Evolutionary conservation across 768 basidiomycete genomes (phyloP).

Genomic region (Russula brevipes): DNA sequence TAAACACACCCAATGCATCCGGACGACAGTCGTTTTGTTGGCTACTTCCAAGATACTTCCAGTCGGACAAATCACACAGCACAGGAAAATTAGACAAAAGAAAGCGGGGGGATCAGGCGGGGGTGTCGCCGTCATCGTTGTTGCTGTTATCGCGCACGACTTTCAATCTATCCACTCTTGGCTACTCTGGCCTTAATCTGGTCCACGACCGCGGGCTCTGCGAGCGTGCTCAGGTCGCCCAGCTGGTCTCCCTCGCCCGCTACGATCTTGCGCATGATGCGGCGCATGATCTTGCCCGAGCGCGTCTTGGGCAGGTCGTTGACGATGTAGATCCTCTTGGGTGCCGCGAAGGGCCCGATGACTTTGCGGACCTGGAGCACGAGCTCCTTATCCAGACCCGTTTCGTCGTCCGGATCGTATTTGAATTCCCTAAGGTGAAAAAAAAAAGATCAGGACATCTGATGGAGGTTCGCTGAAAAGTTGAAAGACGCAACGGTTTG

Average conservation of each 20-base stretch:
- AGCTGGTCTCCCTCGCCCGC: slow-evolving; percentile 92
- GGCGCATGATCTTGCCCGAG: slow-evolving; percentile 95
- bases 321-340: slow-evolving; percentile 86
- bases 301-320: slow-evolving; percentile 89
- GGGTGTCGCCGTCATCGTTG: no score
- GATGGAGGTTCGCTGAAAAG: neutral
- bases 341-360: slow-evolving; percentile 96
- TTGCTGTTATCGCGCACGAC: no score
- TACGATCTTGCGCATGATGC: slow-evolving; percentile 95
- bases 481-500: slow-evolving; percentile 68
- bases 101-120: no score
- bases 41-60: neutral
- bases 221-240: slow-evolving; percentile 90
- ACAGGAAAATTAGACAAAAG: no score
- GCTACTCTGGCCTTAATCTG: slow-evolving; percentile 77
- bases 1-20: neutral
- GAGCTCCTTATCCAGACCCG: slow-evolving; percentile 75
- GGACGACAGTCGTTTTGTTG: neutral
- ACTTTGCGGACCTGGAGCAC: slow-evolving; percentile 93
- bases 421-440: slow-evolving; percentile 69
- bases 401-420: slow-evolving; percentile 65
- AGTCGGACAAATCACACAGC: neutral
- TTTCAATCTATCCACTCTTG: neutral
- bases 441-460: neutral
- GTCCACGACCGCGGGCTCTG: slow-evolving; percentile 84